Evolutionary conservation across 371 early-diverging fungal species (phyloP).

Genomic region (Lichtheimia corymbifera): DNA sequence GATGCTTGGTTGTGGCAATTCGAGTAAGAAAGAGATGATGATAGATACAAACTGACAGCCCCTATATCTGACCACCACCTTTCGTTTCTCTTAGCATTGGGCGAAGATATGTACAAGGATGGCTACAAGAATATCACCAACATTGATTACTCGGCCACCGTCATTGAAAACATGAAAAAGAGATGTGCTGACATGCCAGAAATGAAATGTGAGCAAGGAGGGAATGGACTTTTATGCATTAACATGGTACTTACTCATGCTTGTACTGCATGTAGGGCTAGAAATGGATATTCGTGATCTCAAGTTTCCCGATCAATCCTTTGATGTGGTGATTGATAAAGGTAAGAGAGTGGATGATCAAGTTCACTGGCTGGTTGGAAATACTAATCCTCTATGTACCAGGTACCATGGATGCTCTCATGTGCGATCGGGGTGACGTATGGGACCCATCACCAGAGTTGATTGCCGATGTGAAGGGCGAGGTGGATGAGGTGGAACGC

Average conservation of each 20-base stretch:
- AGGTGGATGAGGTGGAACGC: slow-evolving; percentile 75
- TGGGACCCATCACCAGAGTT: slow-evolving; percentile 84
- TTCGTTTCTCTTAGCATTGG: slow-evolving; percentile 52
- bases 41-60: background rate
- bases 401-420: slow-evolving; percentile 79
- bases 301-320: slow-evolving; percentile 55
- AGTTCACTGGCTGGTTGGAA: background rate
- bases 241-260: background rate
- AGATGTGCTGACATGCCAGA: slow-evolving; percentile 59
- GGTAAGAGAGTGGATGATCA: slow-evolving; percentile 36
- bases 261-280: slow-evolving; percentile 50
- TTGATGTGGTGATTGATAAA: slow-evolving; percentile 86
- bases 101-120: slow-evolving; percentile 81
- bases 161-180: slow-evolving; percentile 77
- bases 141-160: slow-evolving; percentile 79
- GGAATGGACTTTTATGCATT: background rate
- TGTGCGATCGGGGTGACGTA: slow-evolving; percentile 84
- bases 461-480: slow-evolving; percentile 61
- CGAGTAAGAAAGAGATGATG: slow-evolving; percentile 42
- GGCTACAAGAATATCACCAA: slow-evolving; percentile 79
- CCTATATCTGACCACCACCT: no score
- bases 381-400: background rate
- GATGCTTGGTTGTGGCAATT: slow-evolving; percentile 83
- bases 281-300: slow-evolving; percentile 81
- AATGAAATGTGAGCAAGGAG: slow-evolving; percentile 55